These are phyloP conservation scores for Colletotrichum agaves DNA, from an alignment of 2,329 filamentous ascomycete genomes.

Conservation along the genomic window DNA sequence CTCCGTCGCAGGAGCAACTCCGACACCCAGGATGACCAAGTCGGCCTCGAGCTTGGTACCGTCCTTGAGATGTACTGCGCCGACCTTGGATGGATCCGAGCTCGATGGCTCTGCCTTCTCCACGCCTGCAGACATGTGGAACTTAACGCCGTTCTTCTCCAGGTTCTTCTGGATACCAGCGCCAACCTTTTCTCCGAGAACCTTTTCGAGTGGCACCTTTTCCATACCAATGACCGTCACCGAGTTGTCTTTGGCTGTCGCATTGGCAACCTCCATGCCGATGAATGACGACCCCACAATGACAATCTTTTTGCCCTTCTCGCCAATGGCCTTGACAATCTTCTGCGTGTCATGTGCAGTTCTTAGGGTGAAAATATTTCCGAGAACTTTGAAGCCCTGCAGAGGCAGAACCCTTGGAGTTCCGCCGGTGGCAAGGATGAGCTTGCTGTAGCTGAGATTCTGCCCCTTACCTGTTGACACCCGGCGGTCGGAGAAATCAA, in stretches of 20 bases:
- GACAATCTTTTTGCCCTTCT: constrained; percentile 90
- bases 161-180: constrained; percentile 81
- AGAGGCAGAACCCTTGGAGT: constrained; percentile 80
- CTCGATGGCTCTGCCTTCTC: constrained; percentile 82
- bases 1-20: constrained; percentile 85
- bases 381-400: constrained; percentile 84
- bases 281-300: constrained; percentile 96
- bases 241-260: constrained; percentile 80
- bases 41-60: constrained; percentile 88
- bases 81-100: constrained; percentile 77
- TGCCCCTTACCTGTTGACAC: constrained; percentile 81
- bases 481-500: constrained; percentile 80
- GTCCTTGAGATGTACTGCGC: constrained; percentile 84
- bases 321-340: constrained; percentile 83
- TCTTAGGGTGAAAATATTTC: constrained; percentile 88
- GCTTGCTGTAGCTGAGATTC: constrained; percentile 82
- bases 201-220: constrained; percentile 81
- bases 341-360: constrained; percentile 79
- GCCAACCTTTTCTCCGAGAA: constrained; percentile 86
- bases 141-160: constrained; percentile 89
- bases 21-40: constrained; percentile 90
- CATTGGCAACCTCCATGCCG: constrained; percentile 95
- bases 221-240: constrained; percentile 94
- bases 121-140: constrained; percentile 83
- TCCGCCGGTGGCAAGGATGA: constrained; percentile 91